These are phyloP conservation scores for Penicillium sclerotigenum DNA, from an alignment of 2,329 filamentous ascomycete genomes.

Conservation along the genomic window DNA sequence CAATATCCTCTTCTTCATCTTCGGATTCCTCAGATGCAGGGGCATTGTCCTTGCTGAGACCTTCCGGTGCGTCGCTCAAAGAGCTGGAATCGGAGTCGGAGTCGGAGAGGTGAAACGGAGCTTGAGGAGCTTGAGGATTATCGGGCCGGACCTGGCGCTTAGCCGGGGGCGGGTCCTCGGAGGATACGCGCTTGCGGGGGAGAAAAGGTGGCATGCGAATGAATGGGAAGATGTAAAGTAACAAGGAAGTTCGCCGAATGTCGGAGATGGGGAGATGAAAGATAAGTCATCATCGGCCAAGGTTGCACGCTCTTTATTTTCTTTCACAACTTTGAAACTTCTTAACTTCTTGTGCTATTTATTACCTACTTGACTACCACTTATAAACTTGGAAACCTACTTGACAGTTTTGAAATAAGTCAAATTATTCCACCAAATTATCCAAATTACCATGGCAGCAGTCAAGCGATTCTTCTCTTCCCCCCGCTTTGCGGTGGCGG, in stretches of 20 bases:
- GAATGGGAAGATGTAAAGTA: not conserved
- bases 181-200: constrained; percentile 42
- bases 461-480: constrained; percentile 77
- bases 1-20: constrained; percentile 56
- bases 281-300: constrained; percentile 13
- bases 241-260: constrained; percentile 1
- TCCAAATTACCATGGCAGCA: constrained; percentile 40
- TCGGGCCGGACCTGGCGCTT: constrained; percentile 34
- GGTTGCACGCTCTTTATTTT: constrained; percentile 1
- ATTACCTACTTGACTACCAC: not conserved
- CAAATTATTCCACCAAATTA: not conserved
- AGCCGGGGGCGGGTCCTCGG: constrained; percentile 33
- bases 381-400: not conserved
- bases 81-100: constrained; percentile 33
- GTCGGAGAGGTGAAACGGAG: constrained; percentile 24
- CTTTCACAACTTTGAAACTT: not conserved
- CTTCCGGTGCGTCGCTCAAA: constrained; percentile 36
- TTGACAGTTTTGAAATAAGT: too few relatives aligned
- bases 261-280: constrained; percentile 12
- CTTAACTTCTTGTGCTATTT: too few relatives aligned
- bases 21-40: constrained; percentile 15
- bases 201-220: constrained; percentile 47
- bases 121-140: constrained; percentile 18
- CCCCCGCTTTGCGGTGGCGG: constrained; percentile 79
- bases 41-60: constrained; percentile 2